Conservation (phyloP, 2,329 filamentous ascomycete species). For the Aspergillus pseudoglaucus region DNA sequence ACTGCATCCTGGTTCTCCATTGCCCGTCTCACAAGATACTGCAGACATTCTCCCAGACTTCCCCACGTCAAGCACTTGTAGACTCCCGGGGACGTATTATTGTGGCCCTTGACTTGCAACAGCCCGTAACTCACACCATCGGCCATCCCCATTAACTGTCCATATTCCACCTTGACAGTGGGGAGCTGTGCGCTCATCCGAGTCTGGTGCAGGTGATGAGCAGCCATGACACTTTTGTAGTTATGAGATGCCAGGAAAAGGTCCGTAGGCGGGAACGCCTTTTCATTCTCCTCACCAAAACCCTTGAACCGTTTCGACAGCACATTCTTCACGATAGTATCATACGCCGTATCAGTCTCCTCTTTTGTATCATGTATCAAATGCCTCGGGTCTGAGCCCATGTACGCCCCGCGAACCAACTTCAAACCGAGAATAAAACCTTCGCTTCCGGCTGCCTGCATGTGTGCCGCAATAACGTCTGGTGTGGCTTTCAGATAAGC, state of each 20-base stretch:
- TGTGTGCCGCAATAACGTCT: constrained; percentile 51
- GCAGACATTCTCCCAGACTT: constrained; percentile 65
- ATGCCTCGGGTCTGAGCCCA: constrained; percentile 62
- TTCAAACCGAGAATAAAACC: constrained; percentile 66
- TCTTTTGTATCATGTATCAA: constrained; percentile 67
- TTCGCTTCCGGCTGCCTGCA: constrained; percentile 52
- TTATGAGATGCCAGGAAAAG: constrained; percentile 83
- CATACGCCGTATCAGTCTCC: constrained; percentile 66
- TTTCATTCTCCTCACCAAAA: constrained; percentile 12
- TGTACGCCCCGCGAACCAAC: constrained; percentile 68
- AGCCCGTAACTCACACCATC: constrained; percentile 54
- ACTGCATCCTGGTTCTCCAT: constrained; percentile 56
- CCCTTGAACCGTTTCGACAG: constrained; percentile 45
- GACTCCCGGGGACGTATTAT: constrained; percentile 30
- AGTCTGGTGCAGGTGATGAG: constrained; percentile 43
- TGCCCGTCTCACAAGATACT: constrained; percentile 58
- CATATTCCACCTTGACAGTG: constrained; percentile 48
- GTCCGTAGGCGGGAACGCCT: constrained; percentile 50
- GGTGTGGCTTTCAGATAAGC: constrained; percentile 65
- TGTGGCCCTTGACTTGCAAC: constrained; percentile 36
- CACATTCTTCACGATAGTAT: constrained; percentile 62
- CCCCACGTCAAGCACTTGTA: constrained; percentile 56
- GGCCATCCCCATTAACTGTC: constrained; percentile 56
- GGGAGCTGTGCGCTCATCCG: constrained; percentile 36
- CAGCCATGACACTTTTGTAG: constrained; percentile 57